These are phyloP conservation scores for Madurella mycetomatis DNA, from an alignment of 2,329 filamentous ascomycete species.

Conservation along the genomic window DNA sequence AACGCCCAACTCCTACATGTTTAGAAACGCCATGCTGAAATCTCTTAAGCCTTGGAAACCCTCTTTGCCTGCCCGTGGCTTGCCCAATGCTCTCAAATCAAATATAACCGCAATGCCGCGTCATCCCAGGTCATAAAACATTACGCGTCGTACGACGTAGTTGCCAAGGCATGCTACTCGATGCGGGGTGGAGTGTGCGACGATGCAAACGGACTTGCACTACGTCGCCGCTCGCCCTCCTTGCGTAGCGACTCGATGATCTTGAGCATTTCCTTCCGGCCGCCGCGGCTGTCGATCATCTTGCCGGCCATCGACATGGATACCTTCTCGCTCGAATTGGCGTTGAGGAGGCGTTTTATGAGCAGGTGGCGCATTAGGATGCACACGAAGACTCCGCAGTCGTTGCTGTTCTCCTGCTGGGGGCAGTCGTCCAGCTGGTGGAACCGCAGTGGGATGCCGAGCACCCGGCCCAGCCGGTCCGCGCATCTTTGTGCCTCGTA, in stretches of 20 bases:
- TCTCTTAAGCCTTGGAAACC: background rate
- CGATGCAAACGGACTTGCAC: slow-evolving; percentile 34
- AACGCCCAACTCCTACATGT: background rate
- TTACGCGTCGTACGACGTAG: background rate
- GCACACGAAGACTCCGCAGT: slow-evolving; percentile 96
- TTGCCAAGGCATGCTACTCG: slow-evolving; percentile 32
- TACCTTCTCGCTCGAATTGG: slow-evolving; percentile 78
- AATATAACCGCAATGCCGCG: background rate
- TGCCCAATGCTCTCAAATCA: background rate
- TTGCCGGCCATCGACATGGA: slow-evolving; percentile 90
- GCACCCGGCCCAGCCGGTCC: slow-evolving; percentile 62
- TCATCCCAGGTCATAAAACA: background rate
- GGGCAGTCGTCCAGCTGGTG: slow-evolving; percentile 80
- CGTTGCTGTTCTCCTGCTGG: slow-evolving; percentile 85
- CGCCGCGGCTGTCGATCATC: slow-evolving; percentile 72
- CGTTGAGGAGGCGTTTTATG: slow-evolving; percentile 73
- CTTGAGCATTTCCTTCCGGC: slow-evolving; percentile 83
- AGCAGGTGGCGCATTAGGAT: slow-evolving; percentile 93
- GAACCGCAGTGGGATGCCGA: slow-evolving; percentile 66
- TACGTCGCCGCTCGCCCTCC: slow-evolving; percentile 73
- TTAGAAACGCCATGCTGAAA: background rate
- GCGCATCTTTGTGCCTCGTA: slow-evolving; percentile 67
- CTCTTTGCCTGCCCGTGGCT: background rate
- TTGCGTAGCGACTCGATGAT: slow-evolving; percentile 84
- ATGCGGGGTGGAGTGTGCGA: slow-evolving; percentile 41